Evolutionary conservation across 1,284 basidiomycete species (phyloP).

Genomic region (Leccinum subrobustum): DNA sequence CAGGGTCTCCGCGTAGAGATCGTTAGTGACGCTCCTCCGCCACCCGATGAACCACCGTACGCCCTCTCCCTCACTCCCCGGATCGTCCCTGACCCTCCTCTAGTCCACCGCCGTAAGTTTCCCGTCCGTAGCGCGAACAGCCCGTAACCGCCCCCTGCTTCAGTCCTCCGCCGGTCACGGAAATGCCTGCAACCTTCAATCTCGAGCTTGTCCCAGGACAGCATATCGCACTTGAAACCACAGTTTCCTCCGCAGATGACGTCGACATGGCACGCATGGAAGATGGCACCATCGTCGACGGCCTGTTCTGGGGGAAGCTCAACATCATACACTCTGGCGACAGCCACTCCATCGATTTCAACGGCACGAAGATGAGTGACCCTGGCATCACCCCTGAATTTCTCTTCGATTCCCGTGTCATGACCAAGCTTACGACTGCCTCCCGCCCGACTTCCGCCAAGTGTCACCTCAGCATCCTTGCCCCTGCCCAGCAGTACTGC

Average conservation of each 20-base stretch:
- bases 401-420: slow-evolving; percentile 69
- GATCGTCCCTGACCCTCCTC: slow-evolving; percentile 12
- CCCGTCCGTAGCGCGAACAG: not conserved
- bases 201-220: slow-evolving; percentile 75
- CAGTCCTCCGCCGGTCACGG: slow-evolving; percentile 78
- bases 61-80: slow-evolving; percentile 32
- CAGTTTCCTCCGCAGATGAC: slow-evolving; percentile 68
- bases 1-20: slow-evolving; percentile 80
- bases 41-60: slow-evolving; percentile 76
- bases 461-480: slow-evolving; percentile 69
- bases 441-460: slow-evolving; percentile 70
- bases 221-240: slow-evolving; percentile 72
- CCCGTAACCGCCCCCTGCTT: slow-evolving; percentile 7
- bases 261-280: slow-evolving; percentile 86
- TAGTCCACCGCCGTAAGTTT: slow-evolving; percentile 70
- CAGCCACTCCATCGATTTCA: slow-evolving; percentile 76
- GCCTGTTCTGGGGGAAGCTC: slow-evolving; percentile 81
- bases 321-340: slow-evolving; percentile 75
- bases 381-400: slow-evolving; percentile 64
- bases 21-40: slow-evolving; percentile 75
- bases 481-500: slow-evolving; percentile 70
- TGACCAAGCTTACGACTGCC: slow-evolving; percentile 69
- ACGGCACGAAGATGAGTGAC: slow-evolving; percentile 63
- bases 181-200: slow-evolving; percentile 81
- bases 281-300: slow-evolving; percentile 78